Conservation (phyloP, 2,329 filamentous ascomycete genomes). For the Fusarium sp. region DNA sequence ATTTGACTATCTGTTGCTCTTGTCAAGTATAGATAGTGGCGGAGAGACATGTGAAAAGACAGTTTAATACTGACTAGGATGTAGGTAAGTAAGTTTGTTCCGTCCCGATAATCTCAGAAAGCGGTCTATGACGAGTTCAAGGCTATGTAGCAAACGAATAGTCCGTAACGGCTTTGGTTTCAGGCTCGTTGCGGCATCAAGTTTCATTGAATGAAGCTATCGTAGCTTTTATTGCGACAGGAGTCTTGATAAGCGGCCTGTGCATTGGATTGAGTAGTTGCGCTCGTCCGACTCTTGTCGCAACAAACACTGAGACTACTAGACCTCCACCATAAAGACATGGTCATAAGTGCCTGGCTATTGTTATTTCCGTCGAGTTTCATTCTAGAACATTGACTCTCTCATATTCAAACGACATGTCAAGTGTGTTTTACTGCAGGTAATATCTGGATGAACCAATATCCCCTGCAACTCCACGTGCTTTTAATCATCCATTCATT, state of each 20-base stretch:
- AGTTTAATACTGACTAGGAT: slow-evolving; percentile 5
- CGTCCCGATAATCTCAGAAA: slow-evolving; percentile 24
- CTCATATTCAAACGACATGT: background rate
- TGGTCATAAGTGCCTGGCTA: background rate
- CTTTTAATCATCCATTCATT: slow-evolving; percentile 5
- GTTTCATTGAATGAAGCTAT: slow-evolving; percentile 2
- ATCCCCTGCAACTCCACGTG: slow-evolving; percentile 12
- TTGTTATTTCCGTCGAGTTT: background rate
- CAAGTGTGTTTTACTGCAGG: background rate
- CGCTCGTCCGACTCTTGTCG: background rate
- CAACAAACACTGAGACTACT: background rate
- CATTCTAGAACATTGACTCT: background rate
- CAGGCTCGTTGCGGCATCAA: background rate
- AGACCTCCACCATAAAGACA: background rate
- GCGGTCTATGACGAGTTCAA: slow-evolving; percentile 36
- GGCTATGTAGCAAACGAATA: slow-evolving; percentile 8
- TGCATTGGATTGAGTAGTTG: background rate
- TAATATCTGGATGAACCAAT: background rate
- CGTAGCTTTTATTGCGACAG: background rate
- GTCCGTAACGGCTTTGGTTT: slow-evolving; percentile 16
- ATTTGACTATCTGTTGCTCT: background rate
- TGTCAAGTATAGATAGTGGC: background rate
- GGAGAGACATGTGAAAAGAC: slow-evolving; percentile 6
- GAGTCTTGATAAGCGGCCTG: background rate
- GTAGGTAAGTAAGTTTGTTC: slow-evolving; percentile 4